Evolutionary conservation across 2,329 filamentous ascomycete species (phyloP).

Genomic region (Pyrenophora teres): DNA sequence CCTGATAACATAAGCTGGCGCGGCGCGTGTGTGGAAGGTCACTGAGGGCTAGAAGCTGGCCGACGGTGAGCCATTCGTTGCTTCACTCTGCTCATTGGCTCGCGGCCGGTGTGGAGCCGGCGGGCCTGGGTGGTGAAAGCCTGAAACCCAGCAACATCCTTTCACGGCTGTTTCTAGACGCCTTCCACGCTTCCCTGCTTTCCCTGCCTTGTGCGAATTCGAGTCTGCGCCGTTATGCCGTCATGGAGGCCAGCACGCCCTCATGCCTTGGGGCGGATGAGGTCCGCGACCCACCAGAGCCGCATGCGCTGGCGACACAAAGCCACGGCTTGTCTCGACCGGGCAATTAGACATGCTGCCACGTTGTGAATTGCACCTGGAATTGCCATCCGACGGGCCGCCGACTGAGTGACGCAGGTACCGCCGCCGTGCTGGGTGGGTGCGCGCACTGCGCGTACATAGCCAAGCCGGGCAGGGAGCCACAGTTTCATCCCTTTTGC

Average conservation of each 20-base stretch:
- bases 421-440: slow-evolving; percentile 1
- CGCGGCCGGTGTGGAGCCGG: slow-evolving; percentile 9
- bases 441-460: not conserved
- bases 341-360: slow-evolving; percentile 29
- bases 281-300: slow-evolving; percentile 17
- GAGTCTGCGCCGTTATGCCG: slow-evolving; percentile 13
- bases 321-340: slow-evolving; percentile 24
- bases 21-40: slow-evolving; percentile 20
- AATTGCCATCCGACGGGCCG: slow-evolving; percentile 8
- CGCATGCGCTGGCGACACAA: slow-evolving; percentile 31
- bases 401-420: slow-evolving; percentile 34
- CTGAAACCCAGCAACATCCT: slow-evolving; percentile 27
- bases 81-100: slow-evolving; percentile 35
- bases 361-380: slow-evolving; percentile 25
- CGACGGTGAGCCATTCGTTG: slow-evolving; percentile 20
- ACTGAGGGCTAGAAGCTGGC: slow-evolving; percentile 17
- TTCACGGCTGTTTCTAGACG: slow-evolving; percentile 27
- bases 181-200: slow-evolving; percentile 27
- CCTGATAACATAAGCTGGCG: slow-evolving; percentile 31
- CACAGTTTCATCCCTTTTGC: slow-evolving; percentile 33
- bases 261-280: slow-evolving; percentile 15
- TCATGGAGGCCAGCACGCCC: slow-evolving; percentile 21
- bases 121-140: slow-evolving; percentile 16
- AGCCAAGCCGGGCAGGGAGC: slow-evolving; percentile 13
- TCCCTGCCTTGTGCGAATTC: not conserved